phyloP scores from a whole-genome alignment of 176 grass and related monocot species.

The Ensete glaucum region DNA sequence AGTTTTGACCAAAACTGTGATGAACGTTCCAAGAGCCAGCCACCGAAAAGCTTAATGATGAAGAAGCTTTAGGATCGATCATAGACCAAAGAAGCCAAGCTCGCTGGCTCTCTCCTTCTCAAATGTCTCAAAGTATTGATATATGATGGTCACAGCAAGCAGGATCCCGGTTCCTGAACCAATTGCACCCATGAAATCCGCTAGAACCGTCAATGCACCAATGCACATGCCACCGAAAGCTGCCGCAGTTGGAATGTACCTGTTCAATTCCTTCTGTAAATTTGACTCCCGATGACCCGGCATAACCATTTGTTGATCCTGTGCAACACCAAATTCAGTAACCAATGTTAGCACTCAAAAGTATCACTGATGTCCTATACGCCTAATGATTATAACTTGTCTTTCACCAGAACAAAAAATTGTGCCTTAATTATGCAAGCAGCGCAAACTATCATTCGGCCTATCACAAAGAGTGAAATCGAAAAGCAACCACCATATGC shows the following conservation, averaged over 20 bases:
- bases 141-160: conserved; percentile 88
- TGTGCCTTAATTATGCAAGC: no score
- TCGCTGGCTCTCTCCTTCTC: conserved; percentile 91
- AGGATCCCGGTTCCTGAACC: conserved; percentile 95
- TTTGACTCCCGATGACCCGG: conserved; percentile 91
- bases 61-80: conserved; percentile 26
- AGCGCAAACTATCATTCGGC: no score
- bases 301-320: conserved; percentile 99
- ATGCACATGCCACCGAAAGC: conserved; percentile 94
- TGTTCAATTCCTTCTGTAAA: conserved; percentile 84
- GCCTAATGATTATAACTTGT: no score
- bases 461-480: no score
- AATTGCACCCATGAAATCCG: conserved; percentile 95
- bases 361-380: no score
- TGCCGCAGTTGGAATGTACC: conserved; percentile 91
- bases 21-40: not conserved
- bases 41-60: not conserved
- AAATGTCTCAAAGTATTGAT: conserved; percentile 91
- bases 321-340: not conserved
- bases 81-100: conserved; percentile 88
- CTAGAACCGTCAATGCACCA: conserved; percentile 80
- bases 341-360: not conserved
- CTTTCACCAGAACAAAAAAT: no score
- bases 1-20: conserved; percentile 1
- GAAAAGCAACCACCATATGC: no score